Conservation (phyloP, 1,284 basidiomycete genomes). For the Marasmius tenuissimus region DNA sequence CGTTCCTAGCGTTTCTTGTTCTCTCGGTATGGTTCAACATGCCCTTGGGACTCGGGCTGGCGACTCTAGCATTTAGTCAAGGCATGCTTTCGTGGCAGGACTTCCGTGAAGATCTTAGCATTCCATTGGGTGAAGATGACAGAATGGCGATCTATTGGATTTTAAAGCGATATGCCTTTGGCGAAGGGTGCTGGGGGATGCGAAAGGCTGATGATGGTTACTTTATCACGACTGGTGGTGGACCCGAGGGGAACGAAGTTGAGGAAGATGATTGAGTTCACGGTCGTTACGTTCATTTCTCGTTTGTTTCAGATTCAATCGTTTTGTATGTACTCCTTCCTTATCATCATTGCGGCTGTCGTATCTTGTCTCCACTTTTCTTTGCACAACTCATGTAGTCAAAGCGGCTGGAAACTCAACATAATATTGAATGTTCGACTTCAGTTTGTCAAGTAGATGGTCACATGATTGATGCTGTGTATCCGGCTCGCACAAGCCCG, state of each 20-base stretch:
- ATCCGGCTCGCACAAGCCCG: too few species aligned
- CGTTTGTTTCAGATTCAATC: too few species aligned
- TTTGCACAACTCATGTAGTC: too few species aligned
- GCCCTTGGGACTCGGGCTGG: slow-evolving; percentile 25
- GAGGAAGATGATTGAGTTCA: not conserved
- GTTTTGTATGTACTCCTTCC: too few species aligned
- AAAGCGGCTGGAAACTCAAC: too few species aligned
- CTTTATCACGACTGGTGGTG: not conserved
- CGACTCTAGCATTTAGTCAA: slow-evolving; percentile 28
- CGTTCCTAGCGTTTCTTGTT: slow-evolving; percentile 35
- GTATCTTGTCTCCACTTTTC: too few species aligned
- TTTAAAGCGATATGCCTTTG: slow-evolving; percentile 16
- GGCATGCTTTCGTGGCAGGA: slow-evolving; percentile 37
- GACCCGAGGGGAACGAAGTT: not conserved
- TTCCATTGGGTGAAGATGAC: slow-evolving; percentile 44
- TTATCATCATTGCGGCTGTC: too few species aligned
- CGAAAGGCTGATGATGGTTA: not conserved
- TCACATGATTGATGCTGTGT: too few species aligned
- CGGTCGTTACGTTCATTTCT: too few species aligned
- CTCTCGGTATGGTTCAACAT: slow-evolving; percentile 27
- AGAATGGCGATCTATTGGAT: slow-evolving; percentile 42
- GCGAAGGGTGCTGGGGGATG: not conserved
- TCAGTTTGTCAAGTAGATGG: too few species aligned
- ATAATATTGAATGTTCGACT: too few species aligned
- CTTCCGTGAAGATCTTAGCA: slow-evolving; percentile 30